phyloP scores from a whole-genome alignment of 805 yeast genomes.

The Saccharomycopsis sp. region DNA sequence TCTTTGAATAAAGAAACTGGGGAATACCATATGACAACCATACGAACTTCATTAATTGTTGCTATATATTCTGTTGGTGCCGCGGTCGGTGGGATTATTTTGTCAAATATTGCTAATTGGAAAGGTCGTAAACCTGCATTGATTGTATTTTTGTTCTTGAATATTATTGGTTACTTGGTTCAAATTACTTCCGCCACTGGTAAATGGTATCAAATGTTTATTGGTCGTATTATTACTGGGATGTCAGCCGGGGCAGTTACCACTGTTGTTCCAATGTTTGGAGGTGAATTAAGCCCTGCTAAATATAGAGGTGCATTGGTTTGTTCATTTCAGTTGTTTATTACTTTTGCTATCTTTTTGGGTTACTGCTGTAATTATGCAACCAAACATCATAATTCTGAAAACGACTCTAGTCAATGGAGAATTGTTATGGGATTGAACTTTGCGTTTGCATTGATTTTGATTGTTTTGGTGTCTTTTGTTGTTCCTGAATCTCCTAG shows the following conservation, averaged over 20 bases:
- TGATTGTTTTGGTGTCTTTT: constrained; percentile 39
- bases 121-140: constrained; percentile 56
- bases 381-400: constrained; percentile 34
- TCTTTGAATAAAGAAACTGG: constrained; percentile 33
- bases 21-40: constrained; percentile 34
- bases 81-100: constrained; percentile 61
- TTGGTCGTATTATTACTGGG: constrained; percentile 63
- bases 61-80: constrained; percentile 61
- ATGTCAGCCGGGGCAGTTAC: constrained; percentile 73
- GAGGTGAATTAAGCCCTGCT: constrained; percentile 66
- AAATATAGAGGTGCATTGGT: constrained; percentile 66
- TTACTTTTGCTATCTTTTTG: constrained; percentile 62
- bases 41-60: constrained; percentile 46
- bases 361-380: constrained; percentile 66
- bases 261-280: constrained; percentile 67
- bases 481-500: constrained; percentile 69
- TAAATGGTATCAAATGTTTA: constrained; percentile 56
- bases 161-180: constrained; percentile 53
- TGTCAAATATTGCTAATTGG: constrained; percentile 51
- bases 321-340: constrained; percentile 61
- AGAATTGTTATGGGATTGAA: constrained; percentile 55
- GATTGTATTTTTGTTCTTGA: constrained; percentile 45
- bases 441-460: constrained; percentile 32
- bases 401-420: constrained; percentile 57
- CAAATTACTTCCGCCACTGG: constrained; percentile 46